Evolutionary conservation across 345 rosid genomes (phyloP).

Genomic region (Physaria fendleri): DNA sequence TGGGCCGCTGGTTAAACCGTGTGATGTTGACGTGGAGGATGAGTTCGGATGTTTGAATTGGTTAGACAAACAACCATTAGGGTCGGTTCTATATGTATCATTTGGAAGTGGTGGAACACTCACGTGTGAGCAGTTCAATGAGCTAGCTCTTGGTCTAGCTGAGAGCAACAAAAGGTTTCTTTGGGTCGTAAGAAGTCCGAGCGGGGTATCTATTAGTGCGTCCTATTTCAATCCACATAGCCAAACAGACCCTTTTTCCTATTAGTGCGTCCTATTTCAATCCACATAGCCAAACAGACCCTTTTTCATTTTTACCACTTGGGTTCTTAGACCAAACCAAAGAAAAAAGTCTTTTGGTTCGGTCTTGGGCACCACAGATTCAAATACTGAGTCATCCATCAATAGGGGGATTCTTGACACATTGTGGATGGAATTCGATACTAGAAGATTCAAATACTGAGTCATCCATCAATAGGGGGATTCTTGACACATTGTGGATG

Average conservation of each 20-base stretch:
- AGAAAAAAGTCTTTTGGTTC: slow-evolving; percentile 14
- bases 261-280: slow-evolving; percentile 17
- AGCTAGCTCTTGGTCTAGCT: slow-evolving; percentile 24
- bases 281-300: slow-evolving; percentile 11
- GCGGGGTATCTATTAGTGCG: neutral
- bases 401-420: slow-evolving; percentile 17
- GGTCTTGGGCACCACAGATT: slow-evolving; percentile 24
- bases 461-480: slow-evolving; percentile 20
- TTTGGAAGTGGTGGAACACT: slow-evolving; percentile 72
- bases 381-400: slow-evolving; percentile 21
- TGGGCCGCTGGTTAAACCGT: slow-evolving; percentile 31
- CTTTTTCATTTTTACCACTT: slow-evolving; percentile 12
- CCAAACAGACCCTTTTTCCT: slow-evolving; percentile 6
- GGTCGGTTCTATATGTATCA: slow-evolving; percentile 56
- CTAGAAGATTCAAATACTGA: slow-evolving; percentile 14
- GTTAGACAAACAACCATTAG: slow-evolving; percentile 42
- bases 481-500: slow-evolving; percentile 29
- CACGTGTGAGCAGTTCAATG: slow-evolving; percentile 19
- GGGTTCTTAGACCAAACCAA: slow-evolving; percentile 20
- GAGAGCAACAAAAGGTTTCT: slow-evolving; percentile 7
- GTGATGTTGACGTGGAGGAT: neutral
- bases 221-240: slow-evolving; percentile 18
- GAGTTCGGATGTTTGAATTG: slow-evolving; percentile 32
- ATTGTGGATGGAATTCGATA: slow-evolving; percentile 30
- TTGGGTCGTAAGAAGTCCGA: slow-evolving; percentile 23